A percentile compares a stretch with the other conserved stretches of the same genome.
Conservation (phyloP, 2,329 filamentous ascomycete species). For the Zalaria obscura region DNA sequence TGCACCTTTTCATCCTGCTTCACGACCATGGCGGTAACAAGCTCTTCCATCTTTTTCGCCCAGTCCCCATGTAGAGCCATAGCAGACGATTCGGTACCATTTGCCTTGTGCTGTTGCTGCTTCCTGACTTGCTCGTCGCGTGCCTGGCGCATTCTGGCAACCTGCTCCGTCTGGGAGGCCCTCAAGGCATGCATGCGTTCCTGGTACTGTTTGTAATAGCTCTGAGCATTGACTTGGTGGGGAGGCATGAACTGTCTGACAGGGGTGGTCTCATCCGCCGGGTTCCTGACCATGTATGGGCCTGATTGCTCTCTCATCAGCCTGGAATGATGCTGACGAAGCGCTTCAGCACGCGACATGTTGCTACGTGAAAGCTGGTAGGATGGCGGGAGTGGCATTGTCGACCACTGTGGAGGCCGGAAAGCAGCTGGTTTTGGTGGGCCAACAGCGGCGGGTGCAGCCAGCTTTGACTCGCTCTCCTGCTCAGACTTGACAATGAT, state of each 20-base stretch:
- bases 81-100: neutral
- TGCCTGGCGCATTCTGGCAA: conserved; percentile 10
- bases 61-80: neutral
- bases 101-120: conserved; percentile 11
- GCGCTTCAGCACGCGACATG: neutral
- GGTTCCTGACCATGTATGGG: neutral
- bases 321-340: neutral
- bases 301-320: neutral
- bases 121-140: conserved; percentile 18
- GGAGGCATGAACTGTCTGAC: neutral
- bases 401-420: neutral
- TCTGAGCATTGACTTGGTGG: conserved; percentile 6
- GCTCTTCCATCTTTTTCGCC: neutral
- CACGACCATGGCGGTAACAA: neutral
- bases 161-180: conserved; percentile 3
- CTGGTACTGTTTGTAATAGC: conserved; percentile 7
- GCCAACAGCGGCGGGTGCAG: conserved; percentile 1
- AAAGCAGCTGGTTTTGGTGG: neutral
- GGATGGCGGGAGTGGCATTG: neutral
- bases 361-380: neutral
- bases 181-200: conserved; percentile 4
- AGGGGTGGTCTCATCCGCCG: neutral
- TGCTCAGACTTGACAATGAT: conserved; percentile 45
- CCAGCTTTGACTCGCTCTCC: neutral
- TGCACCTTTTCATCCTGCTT: neutral